Conservation (phyloP, 208 protist species). For the Kentomonas sorsogonicus region DNA sequence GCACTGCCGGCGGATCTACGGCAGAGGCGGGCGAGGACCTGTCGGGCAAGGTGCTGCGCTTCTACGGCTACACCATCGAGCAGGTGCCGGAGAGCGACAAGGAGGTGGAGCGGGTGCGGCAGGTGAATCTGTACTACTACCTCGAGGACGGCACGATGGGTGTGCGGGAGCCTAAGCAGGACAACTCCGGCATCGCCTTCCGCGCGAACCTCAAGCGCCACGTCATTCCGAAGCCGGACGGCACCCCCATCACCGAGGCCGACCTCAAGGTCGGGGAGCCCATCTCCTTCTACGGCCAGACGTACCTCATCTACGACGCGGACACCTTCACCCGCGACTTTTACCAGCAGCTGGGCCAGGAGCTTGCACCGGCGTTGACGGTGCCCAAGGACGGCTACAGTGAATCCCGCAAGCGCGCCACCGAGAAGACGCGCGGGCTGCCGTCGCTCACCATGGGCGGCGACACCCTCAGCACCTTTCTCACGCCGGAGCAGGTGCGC, state of each 20-base stretch:
- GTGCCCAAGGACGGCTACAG: constrained; percentile 77
- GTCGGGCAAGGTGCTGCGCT: constrained; percentile 85
- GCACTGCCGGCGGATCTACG: not conserved
- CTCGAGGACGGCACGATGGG: constrained; percentile 96
- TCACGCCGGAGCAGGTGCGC: constrained; percentile 82
- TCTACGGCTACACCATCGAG: constrained; percentile 94
- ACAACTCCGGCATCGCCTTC: constrained; percentile 95
- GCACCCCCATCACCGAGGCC: constrained; percentile 67
- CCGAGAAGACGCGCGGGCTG: constrained; percentile 66
- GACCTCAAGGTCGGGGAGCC: constrained; percentile 85
- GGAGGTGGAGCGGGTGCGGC: constrained; percentile 90
- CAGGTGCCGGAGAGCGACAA: constrained; percentile 89
- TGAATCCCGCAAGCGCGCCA: constrained; percentile 26
- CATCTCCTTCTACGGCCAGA: constrained; percentile 91
- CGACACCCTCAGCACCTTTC: constrained; percentile 54
- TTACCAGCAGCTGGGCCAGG: constrained; percentile 47
- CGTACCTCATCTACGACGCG: constrained; percentile 91
- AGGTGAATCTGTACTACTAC: constrained; percentile 89
- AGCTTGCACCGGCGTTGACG: constrained; percentile 38
- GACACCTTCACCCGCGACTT: constrained; percentile 93
- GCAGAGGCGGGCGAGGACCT: constrained; percentile 35
- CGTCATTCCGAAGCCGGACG: constrained; percentile 75
- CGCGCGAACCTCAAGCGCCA: constrained; percentile 89
- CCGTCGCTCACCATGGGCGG: constrained; percentile 73
- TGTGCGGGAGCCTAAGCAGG: constrained; percentile 87